These are phyloP conservation scores for Arctostaphylos glauca DNA, from an alignment of 148 eudicot species.

Conservation along the genomic window DNA sequence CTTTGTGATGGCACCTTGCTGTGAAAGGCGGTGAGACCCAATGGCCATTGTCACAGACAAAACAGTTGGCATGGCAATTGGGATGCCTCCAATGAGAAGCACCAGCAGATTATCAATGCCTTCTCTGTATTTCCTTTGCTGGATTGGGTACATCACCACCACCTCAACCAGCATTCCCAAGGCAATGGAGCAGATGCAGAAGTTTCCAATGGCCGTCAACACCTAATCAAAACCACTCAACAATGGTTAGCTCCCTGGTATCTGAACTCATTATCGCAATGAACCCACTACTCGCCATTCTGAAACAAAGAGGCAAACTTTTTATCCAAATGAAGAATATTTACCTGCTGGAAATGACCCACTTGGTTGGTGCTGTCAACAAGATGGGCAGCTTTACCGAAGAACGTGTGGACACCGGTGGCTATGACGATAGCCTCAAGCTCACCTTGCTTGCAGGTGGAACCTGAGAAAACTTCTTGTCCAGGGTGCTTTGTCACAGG, in stretches of 20 bases:
- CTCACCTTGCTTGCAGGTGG: conserved; percentile 85
- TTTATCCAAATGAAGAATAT: too few relatives aligned
- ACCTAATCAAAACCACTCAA: conserved; percentile 31
- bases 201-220: conserved; percentile 72
- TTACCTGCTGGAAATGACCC: too few relatives aligned
- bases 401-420: too few relatives aligned
- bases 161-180: conserved; percentile 61
- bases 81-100: conserved; percentile 86
- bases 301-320: too few relatives aligned
- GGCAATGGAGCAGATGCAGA: conserved; percentile 67
- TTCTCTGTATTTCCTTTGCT: conserved; percentile 52
- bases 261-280: neutral
- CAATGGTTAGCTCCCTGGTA: neutral
- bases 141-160: conserved; percentile 70
- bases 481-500: conserved; percentile 64
- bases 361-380: too few relatives aligned
- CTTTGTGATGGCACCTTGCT: conserved; percentile 85
- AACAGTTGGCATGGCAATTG: conserved; percentile 85
- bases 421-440: too few relatives aligned
- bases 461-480: conserved; percentile 67
- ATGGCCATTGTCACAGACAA: conserved; percentile 88
- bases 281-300: too few relatives aligned
- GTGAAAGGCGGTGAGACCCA: conserved; percentile 68
- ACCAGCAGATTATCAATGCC: conserved; percentile 80
- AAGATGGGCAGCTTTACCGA: too few relatives aligned